Base-by-base conservation (phyloP, 2,329 filamentous ascomycete genomes). In the Seiridium unicorne region DNA sequence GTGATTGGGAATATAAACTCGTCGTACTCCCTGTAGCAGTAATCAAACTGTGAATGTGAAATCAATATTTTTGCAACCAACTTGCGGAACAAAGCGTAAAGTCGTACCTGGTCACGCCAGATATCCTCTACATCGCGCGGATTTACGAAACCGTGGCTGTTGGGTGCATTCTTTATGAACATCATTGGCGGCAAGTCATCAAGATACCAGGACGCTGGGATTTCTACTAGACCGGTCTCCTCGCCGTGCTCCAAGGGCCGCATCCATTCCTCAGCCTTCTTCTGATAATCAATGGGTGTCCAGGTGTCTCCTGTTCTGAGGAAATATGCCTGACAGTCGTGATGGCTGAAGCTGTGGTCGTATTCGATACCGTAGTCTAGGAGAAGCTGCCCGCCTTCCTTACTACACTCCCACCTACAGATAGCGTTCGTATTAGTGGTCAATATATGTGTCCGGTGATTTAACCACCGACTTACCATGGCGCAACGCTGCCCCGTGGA, bases 1-100 rank as follows among this genome's bases (percentile, higher is more conserved):
- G 89, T 92, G 73, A 92, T 89, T 0, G 90, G 89, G 66, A 92
- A 92, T 57, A 91, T 83, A 63, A 92, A 92, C 65, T 90, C 87
- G 65, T 92, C 89, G 63, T 91, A 89, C 72, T 92, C 88, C 35
- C 89, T 79, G 70, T 92, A 92, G 68, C 90, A 91, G 73, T 91
- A 92, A 66, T 88, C 82, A 61, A 89, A 89, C 63, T 89, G 85
- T 13, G 13, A 1, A 48, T 48, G 18, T 4, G n/a, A 31, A 0
- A n/a, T 48, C n/a, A 48, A 6, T 11, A 26, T n/a, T 4, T 5
- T 9, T 31, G 11, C 11, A 26, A 3, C n/a, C 3, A 31, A 8
- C 32, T 5, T n/a, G n/a, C 18, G 18, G 18, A 26, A 26, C 18
- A 26, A 26, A 26, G 18, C 18, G 18, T 26, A 26, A 26, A 26